Evolutionary conservation across 2,329 filamentous ascomycete species (phyloP).

Genomic region (Aspergillus clavatus): DNA sequence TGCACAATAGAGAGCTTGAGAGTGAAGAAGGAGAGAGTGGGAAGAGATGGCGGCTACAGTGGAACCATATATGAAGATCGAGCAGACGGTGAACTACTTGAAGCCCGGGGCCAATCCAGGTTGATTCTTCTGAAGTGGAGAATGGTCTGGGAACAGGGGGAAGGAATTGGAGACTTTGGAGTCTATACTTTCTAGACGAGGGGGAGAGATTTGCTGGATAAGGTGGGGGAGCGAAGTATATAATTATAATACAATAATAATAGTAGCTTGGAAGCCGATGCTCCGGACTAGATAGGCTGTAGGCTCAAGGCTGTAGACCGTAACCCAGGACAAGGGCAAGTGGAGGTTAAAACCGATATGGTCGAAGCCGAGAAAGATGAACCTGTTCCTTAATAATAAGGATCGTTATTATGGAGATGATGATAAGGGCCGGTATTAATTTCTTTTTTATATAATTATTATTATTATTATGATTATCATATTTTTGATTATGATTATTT

Average conservation of each 20-base stretch:
- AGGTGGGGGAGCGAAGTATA: constrained; percentile 10
- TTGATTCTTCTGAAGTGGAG: constrained; percentile 9
- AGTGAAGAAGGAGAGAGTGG: constrained; percentile 2
- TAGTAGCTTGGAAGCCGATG: constrained; percentile 8
- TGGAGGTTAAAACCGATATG: constrained; percentile 8
- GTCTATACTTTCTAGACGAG: constrained; percentile 17
- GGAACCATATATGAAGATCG: constrained; percentile 8
- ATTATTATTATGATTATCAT: too few relatives aligned
- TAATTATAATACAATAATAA: too few relatives aligned
- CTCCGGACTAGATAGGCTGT: constrained; percentile 2
- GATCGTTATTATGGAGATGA: constrained; percentile 3
- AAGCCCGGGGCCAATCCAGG: constrained; percentile 4
- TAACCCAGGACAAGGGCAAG: constrained; percentile 12
- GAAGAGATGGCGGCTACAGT: constrained; percentile 1
- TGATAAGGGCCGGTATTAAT: neutral
- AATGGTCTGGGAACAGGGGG: constrained; percentile 10
- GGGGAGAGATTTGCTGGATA: constrained; percentile 12
- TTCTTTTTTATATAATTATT: neutral
- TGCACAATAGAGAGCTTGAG: constrained; percentile 4
- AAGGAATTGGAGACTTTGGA: constrained; percentile 10
- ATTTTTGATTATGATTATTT: too few relatives aligned
- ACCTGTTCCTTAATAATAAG: constrained; percentile 4
- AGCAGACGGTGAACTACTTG: constrained; percentile 2
- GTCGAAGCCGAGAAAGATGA: constrained; percentile 5
- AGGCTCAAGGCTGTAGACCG: neutral